phyloP scores from a whole-genome alignment of 768 basidiomycete species.

The Boletus insuetus region DNA sequence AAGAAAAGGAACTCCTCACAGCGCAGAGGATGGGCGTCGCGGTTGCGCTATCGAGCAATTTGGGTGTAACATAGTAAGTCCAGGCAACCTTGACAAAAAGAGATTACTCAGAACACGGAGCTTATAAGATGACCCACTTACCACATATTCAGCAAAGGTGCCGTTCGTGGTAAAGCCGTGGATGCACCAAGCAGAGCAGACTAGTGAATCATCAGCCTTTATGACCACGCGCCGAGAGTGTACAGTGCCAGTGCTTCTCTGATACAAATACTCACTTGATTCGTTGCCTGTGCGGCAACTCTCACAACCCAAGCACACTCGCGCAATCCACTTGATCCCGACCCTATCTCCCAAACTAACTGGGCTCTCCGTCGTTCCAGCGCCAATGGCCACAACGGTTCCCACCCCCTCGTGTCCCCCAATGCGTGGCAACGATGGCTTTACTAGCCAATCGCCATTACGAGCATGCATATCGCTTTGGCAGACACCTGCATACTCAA shows the following conservation, averaged over 20 bases:
- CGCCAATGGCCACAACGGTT: constrained; percentile 42
- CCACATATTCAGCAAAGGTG: constrained; percentile 40
- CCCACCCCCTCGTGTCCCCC: constrained; percentile 51
- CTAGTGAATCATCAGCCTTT: constrained; percentile 3
- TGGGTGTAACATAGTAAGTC: constrained; percentile 42
- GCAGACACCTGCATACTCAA: constrained; percentile 43
- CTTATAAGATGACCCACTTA: constrained; percentile 9
- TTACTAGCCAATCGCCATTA: constrained; percentile 37
- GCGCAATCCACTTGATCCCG: constrained; percentile 44
- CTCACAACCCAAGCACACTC: constrained; percentile 40
- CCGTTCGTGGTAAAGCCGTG: constrained; percentile 44
- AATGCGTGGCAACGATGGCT: constrained; percentile 31
- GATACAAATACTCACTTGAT: constrained; percentile 15
- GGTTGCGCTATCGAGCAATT: constrained; percentile 35
- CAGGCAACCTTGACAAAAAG: constrained; percentile 26
- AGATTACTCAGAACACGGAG: not conserved
- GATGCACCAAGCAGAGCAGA: not conserved
- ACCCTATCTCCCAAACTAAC: constrained; percentile 40
- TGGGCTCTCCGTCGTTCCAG: constrained; percentile 27
- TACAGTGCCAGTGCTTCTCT: too few species aligned
- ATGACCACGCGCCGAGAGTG: too few species aligned
- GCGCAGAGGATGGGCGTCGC: constrained; percentile 47
- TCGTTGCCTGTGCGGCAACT: constrained; percentile 39
- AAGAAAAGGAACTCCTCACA: constrained; percentile 14
- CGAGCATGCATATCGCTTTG: constrained; percentile 41